Percentiles rank a stretch among this genome's conserved stretches.
These are phyloP conservation scores for Saussurea involucrata DNA, from an alignment of 129 eudicot genomes.

Conservation along the genomic window DNA sequence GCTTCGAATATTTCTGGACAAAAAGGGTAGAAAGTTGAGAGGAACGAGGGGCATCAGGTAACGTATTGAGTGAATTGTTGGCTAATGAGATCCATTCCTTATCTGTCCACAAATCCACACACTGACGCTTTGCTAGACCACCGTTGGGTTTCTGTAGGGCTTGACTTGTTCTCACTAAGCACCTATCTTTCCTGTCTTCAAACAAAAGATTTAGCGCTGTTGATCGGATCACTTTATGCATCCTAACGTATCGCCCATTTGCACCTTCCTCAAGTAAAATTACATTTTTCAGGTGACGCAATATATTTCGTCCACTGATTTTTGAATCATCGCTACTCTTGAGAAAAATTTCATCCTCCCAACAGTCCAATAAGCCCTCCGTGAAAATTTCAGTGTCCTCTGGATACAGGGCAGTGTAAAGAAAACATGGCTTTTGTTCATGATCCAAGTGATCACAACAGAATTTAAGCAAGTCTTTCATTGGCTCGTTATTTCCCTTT, in stretches of 20 bases:
- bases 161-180: constrained; percentile 24
- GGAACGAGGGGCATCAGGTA: constrained; percentile 15
- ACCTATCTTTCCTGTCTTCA: constrained; percentile 26
- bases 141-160: not conserved
- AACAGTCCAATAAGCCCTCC: constrained; percentile 30
- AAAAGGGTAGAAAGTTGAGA: constrained; percentile 23
- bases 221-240: constrained; percentile 26
- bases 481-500: constrained; percentile 21
- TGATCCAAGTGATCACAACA: constrained; percentile 29
- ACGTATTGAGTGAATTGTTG: constrained; percentile 18
- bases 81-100: constrained; percentile 29
- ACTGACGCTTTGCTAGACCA: constrained; percentile 5
- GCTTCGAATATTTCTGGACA: constrained; percentile 23
- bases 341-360: constrained; percentile 33
- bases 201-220: constrained; percentile 15
- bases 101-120: constrained; percentile 25
- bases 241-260: constrained; percentile 3
- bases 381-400: constrained; percentile 27
- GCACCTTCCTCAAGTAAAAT: constrained; percentile 30
- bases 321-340: constrained; percentile 10
- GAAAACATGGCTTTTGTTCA: constrained; percentile 31
- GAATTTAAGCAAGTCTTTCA: constrained; percentile 24
- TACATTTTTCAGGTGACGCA: constrained; percentile 26
- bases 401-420: constrained; percentile 37
- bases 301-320: constrained; percentile 9